Evolutionary conservation across 106 monocot species (phyloP).

Genomic region (Dendrobium nobile): DNA sequence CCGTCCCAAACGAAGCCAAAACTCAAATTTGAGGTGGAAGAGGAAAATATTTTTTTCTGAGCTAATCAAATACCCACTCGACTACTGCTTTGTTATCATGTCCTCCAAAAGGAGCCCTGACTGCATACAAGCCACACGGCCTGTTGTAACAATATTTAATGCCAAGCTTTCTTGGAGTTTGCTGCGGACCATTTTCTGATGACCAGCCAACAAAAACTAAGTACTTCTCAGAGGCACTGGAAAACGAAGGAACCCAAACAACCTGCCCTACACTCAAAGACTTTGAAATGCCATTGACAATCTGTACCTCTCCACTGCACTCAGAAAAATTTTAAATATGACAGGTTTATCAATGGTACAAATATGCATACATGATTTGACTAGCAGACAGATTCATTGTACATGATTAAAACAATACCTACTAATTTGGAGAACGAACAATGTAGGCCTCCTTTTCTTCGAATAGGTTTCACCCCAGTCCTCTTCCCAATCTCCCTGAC

Average conservation of each 20-base stretch:
- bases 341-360: neutral
- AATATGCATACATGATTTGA: neutral
- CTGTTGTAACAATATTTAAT: slow-evolving; percentile 97
- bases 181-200: slow-evolving; percentile 48
- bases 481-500: slow-evolving; percentile 94
- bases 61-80: slow-evolving; percentile 31
- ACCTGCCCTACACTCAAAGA: slow-evolving; percentile 83
- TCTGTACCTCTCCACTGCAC: slow-evolving; percentile 69
- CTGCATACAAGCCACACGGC: slow-evolving; percentile 75
- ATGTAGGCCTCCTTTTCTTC: slow-evolving; percentile 65
- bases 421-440: slow-evolving; percentile 62
- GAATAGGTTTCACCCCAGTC: slow-evolving; percentile 96
- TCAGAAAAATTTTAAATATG: slow-evolving; percentile 3
- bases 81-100: slow-evolving; percentile 1
- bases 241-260: slow-evolving; percentile 77
- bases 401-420: slow-evolving; percentile 33
- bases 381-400: neutral
- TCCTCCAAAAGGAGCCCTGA: slow-evolving; percentile 39
- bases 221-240: slow-evolving; percentile 17
- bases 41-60: neutral
- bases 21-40: neutral
- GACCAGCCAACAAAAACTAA: slow-evolving; percentile 97
- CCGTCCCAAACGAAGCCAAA: neutral
- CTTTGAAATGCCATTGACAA: slow-evolving; percentile 60
- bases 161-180: slow-evolving; percentile 73